phyloP scores from a whole-genome alignment of 495 filamentous ascomycete species.

The Trichoderma reesei region DNA sequence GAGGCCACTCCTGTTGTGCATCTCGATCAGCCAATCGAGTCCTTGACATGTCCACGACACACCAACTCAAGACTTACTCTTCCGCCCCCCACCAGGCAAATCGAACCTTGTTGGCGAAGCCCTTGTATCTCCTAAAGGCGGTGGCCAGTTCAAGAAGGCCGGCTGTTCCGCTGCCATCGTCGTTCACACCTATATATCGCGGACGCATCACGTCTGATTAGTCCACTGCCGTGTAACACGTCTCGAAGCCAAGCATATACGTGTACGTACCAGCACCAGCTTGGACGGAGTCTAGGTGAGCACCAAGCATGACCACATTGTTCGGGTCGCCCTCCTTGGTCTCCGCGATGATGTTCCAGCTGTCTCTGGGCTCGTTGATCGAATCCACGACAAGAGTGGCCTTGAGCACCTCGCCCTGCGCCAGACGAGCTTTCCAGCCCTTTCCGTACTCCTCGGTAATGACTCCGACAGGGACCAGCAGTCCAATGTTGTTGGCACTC shows the following conservation, averaged over 20 bases:
- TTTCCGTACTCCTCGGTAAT: slow-evolving; percentile 18
- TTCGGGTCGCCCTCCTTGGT: slow-evolving; percentile 29
- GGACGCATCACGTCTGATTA: too few relatives aligned
- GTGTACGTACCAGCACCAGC: slow-evolving; percentile 29
- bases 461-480: slow-evolving; percentile 22
- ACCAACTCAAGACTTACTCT: slow-evolving; percentile 17
- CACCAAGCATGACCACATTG: slow-evolving; percentile 33
- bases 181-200: slow-evolving; percentile 17
- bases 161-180: slow-evolving; percentile 30
- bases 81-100: slow-evolving; percentile 41
- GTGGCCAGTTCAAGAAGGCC: slow-evolving; percentile 31
- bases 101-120: slow-evolving; percentile 29
- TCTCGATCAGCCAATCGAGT: not conserved
- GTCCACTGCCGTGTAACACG: not conserved
- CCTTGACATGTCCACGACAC: not conserved
- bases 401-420: slow-evolving; percentile 13
- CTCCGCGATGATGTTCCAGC: slow-evolving; percentile 30
- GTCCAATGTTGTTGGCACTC: slow-evolving; percentile 20
- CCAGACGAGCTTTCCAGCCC: slow-evolving; percentile 16
- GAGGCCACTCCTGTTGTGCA: slow-evolving; percentile 21
- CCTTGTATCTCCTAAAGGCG: slow-evolving; percentile 21
- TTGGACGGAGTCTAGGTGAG: slow-evolving; percentile 36
- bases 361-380: slow-evolving; percentile 14
- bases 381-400: slow-evolving; percentile 15
- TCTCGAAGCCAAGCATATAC: not conserved